These are phyloP conservation scores for Pyrrhoderma lamaoense DNA, from an alignment of 1,284 basidiomycete genomes.

Conservation along the genomic window DNA sequence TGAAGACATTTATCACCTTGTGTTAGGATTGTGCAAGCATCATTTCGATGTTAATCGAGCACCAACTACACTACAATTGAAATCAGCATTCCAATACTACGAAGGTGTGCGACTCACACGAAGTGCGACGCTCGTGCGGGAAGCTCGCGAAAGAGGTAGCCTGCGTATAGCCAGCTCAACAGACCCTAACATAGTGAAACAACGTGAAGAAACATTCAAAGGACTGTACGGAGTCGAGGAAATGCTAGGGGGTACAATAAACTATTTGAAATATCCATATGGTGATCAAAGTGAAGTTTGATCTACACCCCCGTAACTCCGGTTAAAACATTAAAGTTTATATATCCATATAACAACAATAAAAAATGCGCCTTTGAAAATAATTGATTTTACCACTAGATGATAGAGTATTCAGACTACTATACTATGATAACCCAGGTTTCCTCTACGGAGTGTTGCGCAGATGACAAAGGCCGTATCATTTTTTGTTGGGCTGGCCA, in stretches of 20 bases:
- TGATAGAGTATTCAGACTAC: no score
- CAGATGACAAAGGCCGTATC: no score
- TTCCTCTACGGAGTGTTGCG: no score
- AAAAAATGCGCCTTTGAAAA: no score
- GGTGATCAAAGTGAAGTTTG: conserved; percentile 12
- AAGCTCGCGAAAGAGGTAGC: conserved; percentile 33
- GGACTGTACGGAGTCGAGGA: conserved; percentile 21
- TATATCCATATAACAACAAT: no score
- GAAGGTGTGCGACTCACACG: conserved; percentile 30
- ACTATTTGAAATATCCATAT: conserved; percentile 7
- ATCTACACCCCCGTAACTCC: neutral
- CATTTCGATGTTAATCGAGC: conserved; percentile 24
- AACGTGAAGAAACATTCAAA: conserved; percentile 27
- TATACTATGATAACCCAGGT: no score
- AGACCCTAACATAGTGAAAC: conserved; percentile 27
- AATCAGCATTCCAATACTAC: conserved; percentile 27
- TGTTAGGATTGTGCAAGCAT: conserved; percentile 30
- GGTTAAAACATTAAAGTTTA: no score
- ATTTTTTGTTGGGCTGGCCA: conserved; percentile 7
- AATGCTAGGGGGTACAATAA: conserved; percentile 6
- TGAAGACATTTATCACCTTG: conserved; percentile 37
- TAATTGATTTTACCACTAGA: no score
- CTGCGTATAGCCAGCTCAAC: conserved; percentile 29
- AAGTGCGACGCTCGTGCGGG: conserved; percentile 30
- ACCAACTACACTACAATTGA: conserved; percentile 29